Conservation (phyloP, 2,329 filamentous ascomycete species). For the Colletotrichum melonis region DNA sequence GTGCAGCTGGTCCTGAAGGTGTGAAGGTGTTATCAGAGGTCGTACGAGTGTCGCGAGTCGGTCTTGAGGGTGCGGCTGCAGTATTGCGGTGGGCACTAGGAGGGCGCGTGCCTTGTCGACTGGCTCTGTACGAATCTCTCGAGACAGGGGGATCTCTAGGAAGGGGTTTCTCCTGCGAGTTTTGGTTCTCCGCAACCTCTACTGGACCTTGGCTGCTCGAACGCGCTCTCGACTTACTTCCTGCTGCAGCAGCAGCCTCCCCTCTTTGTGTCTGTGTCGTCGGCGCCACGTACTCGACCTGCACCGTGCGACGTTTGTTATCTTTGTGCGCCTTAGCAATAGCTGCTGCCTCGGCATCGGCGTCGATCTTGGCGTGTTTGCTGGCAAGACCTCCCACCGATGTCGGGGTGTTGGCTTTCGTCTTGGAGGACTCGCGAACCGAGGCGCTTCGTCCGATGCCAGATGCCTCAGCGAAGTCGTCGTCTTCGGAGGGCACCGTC, state of each 20-base stretch:
- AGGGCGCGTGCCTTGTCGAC: constrained; percentile 53
- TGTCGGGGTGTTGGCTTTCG: constrained; percentile 62
- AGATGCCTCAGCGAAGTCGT: constrained; percentile 63
- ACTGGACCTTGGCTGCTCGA: constrained; percentile 65
- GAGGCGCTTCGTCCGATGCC: constrained; percentile 76
- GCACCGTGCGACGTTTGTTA: constrained; percentile 92
- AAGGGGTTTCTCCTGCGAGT: constrained; percentile 66
- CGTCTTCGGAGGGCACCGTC: constrained; percentile 70
- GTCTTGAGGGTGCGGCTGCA: constrained; percentile 52
- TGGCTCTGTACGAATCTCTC: constrained; percentile 55
- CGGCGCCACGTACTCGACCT: constrained; percentile 97
- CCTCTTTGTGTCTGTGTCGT: constrained; percentile 86
- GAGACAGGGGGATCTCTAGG: constrained; percentile 66
- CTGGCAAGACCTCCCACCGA: constrained; percentile 73
- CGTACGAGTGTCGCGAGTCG: constrained; percentile 62
- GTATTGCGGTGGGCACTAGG: constrained; percentile 60
- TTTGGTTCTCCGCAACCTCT: constrained; percentile 47
- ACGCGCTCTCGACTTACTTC: constrained; percentile 53
- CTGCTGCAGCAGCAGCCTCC: constrained; percentile 41
- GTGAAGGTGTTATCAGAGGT: constrained; percentile 66
- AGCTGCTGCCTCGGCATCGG: constrained; percentile 65
- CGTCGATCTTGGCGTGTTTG: constrained; percentile 80
- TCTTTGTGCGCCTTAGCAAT: constrained; percentile 78
- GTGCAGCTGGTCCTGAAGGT: constrained; percentile 58
- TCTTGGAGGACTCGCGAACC: constrained; percentile 86